Evolutionary conservation across 306 rosid genomes (phyloP).

Genomic region (Cucumis sativus): Cucumber_9930_V3 NC_026659.2:26820501-26821000

Average conservation of each 20-base stretch:
- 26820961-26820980: not conserved
- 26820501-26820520: slow-evolving; percentile 45
- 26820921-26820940: slow-evolving; percentile 41
- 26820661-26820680: slow-evolving; percentile 38
- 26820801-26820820: not conserved
- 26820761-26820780: slow-evolving; percentile 14
- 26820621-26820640: slow-evolving; percentile 37
- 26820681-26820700: slow-evolving; percentile 42
- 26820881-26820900: slow-evolving; percentile 37
- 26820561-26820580: slow-evolving; percentile 47
- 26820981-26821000: not conserved
- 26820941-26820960: not conserved
- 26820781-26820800: slow-evolving; percentile 9
- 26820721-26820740: not conserved
- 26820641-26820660: slow-evolving; percentile 42
- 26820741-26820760: slow-evolving; percentile 6
- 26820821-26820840: slow-evolving; percentile 6
- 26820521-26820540: slow-evolving; percentile 81
- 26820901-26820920: slow-evolving; percentile 36
- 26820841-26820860: slow-evolving; percentile 2
- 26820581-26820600: slow-evolving; percentile 75
- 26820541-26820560: slow-evolving; percentile 66
- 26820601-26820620: slow-evolving; percentile 82
- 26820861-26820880: slow-evolving; percentile 65
- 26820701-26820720: slow-evolving; percentile 22